Base-by-base conservation (phyloP, 2,329 filamentous ascomycete species). In the Albifimbria verrucaria region DNA sequence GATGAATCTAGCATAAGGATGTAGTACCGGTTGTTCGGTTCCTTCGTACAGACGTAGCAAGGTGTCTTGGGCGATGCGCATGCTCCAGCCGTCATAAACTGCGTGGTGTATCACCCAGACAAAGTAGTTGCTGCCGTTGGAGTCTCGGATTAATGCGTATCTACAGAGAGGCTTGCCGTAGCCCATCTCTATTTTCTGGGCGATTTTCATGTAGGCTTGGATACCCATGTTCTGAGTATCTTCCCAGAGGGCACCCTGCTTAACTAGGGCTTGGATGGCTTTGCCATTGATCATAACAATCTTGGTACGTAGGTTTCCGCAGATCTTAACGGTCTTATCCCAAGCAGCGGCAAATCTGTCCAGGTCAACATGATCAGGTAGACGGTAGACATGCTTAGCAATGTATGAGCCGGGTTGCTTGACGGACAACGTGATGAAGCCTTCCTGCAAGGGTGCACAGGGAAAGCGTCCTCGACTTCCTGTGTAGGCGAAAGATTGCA, bases 11-110 rank as follows among this genome's bases (percentile, higher is more conserved):
- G 70, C 71, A 59, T 75, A 76, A 10, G 52, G 43, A 12, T 12
- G 36, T 68, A 53, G 17, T 41, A 24, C n/a, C 3, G 25, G 15
- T 23, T 21, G 7, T n/a, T 42, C 28, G n/a, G 12, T 43, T n/a
- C 48, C 43, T 15, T 41, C 41, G 21, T 48, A 43, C 58, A 59
- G 10, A 44, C 44, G 12, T 44, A 25, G 2, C 2, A 59, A 41
- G 3, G 52, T 26, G 11, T 52, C 48, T n/a, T 61, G 54, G 12
- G 63, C 56, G 4, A 77, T 59, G 3, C 71, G 71, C 70, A 77
- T 72, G 1, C 71, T 74, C 74, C 77, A 79, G 15, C 77, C 78
- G 48, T 82, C 79, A 52, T 80, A 81, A 1, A 79, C 62, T 17
- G 72, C 72, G 54, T 81, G 78, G 22, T 64, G 62, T n/a, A 57